Conservation (phyloP, 164 flowering plant species). For the Stephania cephalantha region DNA sequence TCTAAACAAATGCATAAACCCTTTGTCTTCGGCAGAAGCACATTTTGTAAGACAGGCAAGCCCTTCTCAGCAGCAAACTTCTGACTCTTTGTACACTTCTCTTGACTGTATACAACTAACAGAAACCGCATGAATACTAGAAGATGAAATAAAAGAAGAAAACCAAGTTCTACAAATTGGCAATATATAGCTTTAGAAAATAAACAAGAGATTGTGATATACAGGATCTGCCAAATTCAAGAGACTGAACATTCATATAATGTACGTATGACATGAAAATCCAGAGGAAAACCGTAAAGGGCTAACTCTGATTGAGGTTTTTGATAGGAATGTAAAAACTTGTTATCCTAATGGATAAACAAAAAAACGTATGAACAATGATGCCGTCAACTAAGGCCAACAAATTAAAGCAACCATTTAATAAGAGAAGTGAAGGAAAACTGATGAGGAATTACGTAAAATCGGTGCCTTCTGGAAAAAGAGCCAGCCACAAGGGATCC, state of each 20-base stretch:
- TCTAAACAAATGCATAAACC: slow-evolving; percentile 73
- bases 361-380: background rate
- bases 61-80: slow-evolving; percentile 67
- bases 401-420: background rate
- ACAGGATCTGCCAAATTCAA: background rate
- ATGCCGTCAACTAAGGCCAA: background rate
- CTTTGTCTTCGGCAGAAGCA: slow-evolving; percentile 78
- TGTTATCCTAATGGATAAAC: background rate
- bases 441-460: slow-evolving; percentile 54
- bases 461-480: slow-evolving; percentile 99
- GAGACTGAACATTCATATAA: background rate
- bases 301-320: background rate
- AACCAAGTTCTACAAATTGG: background rate
- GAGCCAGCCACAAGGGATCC: slow-evolving; percentile 87
- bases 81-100: slow-evolving; percentile 69
- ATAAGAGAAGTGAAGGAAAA: slow-evolving; percentile 2
- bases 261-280: background rate
- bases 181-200: background rate
- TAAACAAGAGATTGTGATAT: background rate
- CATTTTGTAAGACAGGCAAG: slow-evolving; percentile 63
- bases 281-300: background rate
- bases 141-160: background rate
- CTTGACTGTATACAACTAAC: slow-evolving; percentile 42
- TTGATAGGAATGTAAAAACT: background rate
- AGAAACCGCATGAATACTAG: background rate